These are phyloP conservation scores for Fusarium sterilihyphosum DNA, from an alignment of 2,329 filamentous ascomycete genomes.

Conservation along the genomic window DNA sequence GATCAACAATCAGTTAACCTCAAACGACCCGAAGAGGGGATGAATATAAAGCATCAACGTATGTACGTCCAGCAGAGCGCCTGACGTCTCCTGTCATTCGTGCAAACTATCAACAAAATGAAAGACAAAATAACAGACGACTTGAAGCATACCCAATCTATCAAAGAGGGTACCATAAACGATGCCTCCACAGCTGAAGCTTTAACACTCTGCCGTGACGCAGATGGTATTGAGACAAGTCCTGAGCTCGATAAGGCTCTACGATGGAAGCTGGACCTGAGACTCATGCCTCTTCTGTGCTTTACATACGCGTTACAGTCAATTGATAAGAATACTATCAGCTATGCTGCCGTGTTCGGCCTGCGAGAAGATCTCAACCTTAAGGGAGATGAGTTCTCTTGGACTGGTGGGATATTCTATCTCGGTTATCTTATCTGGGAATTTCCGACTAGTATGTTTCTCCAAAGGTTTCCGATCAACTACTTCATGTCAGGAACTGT, in stretches of 20 bases:
- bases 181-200: conserved; percentile 3
- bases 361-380: background rate
- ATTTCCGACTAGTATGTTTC: conserved; percentile 1
- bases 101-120: background rate
- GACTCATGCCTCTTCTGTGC: background rate
- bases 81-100: no score
- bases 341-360: conserved; percentile 7
- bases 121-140: background rate
- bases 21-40: fast-evolving
- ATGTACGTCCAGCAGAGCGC: fast-evolving
- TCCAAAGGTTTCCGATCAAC: background rate
- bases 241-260: background rate
- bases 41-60: background rate
- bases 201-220: background rate
- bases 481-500: conserved; percentile 17
- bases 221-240: background rate
- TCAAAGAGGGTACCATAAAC: background rate
- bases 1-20: background rate
- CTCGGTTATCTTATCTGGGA: conserved; percentile 1
- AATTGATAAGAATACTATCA: conserved; percentile 8
- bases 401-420: conserved; percentile 2
- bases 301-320: background rate
- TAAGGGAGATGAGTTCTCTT: background rate
- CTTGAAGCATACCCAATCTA: background rate
- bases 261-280: background rate